phyloP scores from a whole-genome alignment of 2,329 filamentous ascomycete genomes.

The Stachybotrys echinatus region DNA sequence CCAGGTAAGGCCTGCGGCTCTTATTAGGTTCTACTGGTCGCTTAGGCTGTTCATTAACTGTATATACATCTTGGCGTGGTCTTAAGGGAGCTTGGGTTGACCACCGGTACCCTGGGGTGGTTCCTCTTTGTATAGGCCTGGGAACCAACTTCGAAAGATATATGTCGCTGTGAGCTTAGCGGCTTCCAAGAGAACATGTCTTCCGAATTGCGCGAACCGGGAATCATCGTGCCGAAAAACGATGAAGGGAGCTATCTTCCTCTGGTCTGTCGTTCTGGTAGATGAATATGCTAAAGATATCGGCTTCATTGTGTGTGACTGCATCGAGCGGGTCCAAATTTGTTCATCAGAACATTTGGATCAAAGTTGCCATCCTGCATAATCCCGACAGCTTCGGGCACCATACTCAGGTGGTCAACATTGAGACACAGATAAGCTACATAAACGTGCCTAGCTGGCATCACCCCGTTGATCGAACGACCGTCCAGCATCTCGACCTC shows the following conservation, averaged over 20 bases:
- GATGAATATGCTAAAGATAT: too few species aligned
- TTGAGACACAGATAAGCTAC: background rate
- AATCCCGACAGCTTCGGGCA: too few species aligned
- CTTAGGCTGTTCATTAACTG: background rate
- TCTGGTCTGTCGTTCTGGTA: background rate
- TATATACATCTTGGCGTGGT: background rate
- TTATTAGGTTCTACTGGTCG: background rate
- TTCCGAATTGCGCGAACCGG: background rate
- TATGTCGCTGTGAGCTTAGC: background rate
- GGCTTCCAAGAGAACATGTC: background rate
- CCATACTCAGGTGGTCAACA: background rate
- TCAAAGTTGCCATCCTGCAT: background rate
- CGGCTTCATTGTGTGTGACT: too few species aligned
- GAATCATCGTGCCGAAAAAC: background rate
- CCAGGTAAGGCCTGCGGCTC: background rate
- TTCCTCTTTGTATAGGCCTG: background rate
- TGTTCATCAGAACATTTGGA: too few species aligned
- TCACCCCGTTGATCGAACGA: too few species aligned
- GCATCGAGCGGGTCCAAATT: too few species aligned
- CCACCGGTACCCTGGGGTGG: background rate
- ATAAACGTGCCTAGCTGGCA: background rate
- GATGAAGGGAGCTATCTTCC: background rate
- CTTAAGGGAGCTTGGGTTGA: background rate
- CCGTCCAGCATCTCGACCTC: too few species aligned
- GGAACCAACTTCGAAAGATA: background rate